phyloP scores from a whole-genome alignment of 2,329 filamentous ascomycete genomes.

The Seiridium cupressi region DNA sequence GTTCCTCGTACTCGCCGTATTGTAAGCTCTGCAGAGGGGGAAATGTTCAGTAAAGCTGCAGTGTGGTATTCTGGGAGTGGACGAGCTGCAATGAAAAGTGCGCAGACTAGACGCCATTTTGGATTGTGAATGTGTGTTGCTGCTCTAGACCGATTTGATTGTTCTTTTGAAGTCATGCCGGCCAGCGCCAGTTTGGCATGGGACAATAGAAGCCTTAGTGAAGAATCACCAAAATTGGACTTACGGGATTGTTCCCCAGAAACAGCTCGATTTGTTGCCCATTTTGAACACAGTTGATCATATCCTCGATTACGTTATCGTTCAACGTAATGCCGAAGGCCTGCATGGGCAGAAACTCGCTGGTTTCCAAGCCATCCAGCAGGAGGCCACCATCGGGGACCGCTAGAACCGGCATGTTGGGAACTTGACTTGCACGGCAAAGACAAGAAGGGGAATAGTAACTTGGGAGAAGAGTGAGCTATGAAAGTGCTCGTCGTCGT shows the following conservation, averaged over 20 bases:
- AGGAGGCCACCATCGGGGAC: slow-evolving; percentile 57
- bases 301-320: slow-evolving; percentile 57
- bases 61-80: background rate
- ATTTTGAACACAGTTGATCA: slow-evolving; percentile 59
- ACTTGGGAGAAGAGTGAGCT: background rate
- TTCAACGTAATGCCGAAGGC: slow-evolving; percentile 58
- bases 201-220: background rate
- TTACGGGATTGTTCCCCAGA: slow-evolving; percentile 59
- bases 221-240: slow-evolving; percentile 26
- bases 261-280: slow-evolving; percentile 56
- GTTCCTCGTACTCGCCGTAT: slow-evolving; percentile 50
- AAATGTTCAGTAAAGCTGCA: background rate
- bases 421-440: slow-evolving; percentile 7
- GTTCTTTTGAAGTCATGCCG: background rate
- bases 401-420: slow-evolving; percentile 51
- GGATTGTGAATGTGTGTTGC: too few species aligned
- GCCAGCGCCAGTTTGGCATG: background rate
- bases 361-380: slow-evolving; percentile 49
- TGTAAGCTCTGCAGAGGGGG: slow-evolving; percentile 44
- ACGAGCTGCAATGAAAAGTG: too few species aligned
- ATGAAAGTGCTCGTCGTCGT: slow-evolving; percentile 8
- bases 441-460: background rate
- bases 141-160: background rate
- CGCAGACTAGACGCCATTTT: too few species aligned
- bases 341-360: slow-evolving; percentile 46